Evolutionary conservation across 306 rosid species (phyloP), one percentile per base, ranked within the genome.

Genomic region (Trifolium repens): DNA sequence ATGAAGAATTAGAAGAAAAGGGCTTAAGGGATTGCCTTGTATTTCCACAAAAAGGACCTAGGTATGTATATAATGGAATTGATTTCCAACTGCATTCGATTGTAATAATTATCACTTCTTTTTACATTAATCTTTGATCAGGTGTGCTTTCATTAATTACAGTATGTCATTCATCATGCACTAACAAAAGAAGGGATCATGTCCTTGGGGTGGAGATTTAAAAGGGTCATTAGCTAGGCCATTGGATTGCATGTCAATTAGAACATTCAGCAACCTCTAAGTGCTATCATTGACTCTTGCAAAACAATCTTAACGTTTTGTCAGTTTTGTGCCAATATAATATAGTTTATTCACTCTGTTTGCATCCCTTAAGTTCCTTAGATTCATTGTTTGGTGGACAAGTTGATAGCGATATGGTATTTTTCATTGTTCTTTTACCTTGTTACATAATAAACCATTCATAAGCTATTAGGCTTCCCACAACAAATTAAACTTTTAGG

Each of bases 1-100:
- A 71, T 14, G 86, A 67, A 64, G 89, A 85, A 69, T 83, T 91
- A 44, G 94, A 94, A 81, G 89, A 80, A 80, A 89, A 84, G 74
- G 89, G 91, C 39, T 61, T 89, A 88, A 80, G 77, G 83, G 93
- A 94, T 80, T 94, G 98, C 85, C 90, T 94, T 30, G 74, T 94
- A 68, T 94, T 94, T 84, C 98, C 98, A 74, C 86, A 84, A 73
- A 90, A 90, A 54, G 98, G 98, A 67, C 87, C 74, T 65, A 89
- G 98, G 97, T 91, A 83, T 72, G 40, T 59, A 43, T 62, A 22
- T 34, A 34, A 8, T 66, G 72, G 34, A 52, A 19, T 66, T 12
- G 52, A 44, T 63, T 15, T 73, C n/a, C 55, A 73, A 47, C 17
- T 39, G 44, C 42, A 65, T 62, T 81, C 78, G 14, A 34, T 67